phyloP scores from a whole-genome alignment of 169 alveolate species.

The Neospora caninum region DNA sequence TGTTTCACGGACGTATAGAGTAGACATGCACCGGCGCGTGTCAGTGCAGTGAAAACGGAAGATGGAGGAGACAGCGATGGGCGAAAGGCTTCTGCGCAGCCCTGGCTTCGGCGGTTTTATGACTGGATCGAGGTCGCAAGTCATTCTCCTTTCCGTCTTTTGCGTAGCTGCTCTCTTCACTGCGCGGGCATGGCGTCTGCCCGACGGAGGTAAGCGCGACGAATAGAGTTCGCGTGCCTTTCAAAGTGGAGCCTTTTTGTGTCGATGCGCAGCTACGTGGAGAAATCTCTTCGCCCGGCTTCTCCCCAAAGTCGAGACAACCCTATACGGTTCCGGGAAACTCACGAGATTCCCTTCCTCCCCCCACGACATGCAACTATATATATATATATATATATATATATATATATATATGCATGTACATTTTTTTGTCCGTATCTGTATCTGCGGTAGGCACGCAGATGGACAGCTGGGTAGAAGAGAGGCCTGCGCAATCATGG shows the following conservation, averaged over 20 bases:
- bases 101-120: too few relatives aligned
- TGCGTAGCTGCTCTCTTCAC: not conserved
- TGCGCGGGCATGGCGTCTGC: not conserved
- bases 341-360: too few relatives aligned
- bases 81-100: too few relatives aligned
- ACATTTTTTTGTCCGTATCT: not conserved
- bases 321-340: too few relatives aligned
- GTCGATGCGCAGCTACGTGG: not conserved
- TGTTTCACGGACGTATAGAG: too few relatives aligned
- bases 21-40: too few relatives aligned
- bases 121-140: too few relatives aligned
- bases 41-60: too few relatives aligned
- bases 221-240: not conserved
- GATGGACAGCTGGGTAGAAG: too few relatives aligned
- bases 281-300: not conserved
- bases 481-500: too few relatives aligned
- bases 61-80: too few relatives aligned
- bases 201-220: not conserved
- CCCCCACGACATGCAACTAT: not conserved
- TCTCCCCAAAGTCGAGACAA: not conserved
- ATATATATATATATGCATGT: not conserved
- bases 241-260: not conserved
- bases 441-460: not conserved
- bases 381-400: not conserved
- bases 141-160: not conserved